Base-by-base conservation (phyloP, 1,139 yeast genomes). In the Kluyveromyces marxianus region DNA sequence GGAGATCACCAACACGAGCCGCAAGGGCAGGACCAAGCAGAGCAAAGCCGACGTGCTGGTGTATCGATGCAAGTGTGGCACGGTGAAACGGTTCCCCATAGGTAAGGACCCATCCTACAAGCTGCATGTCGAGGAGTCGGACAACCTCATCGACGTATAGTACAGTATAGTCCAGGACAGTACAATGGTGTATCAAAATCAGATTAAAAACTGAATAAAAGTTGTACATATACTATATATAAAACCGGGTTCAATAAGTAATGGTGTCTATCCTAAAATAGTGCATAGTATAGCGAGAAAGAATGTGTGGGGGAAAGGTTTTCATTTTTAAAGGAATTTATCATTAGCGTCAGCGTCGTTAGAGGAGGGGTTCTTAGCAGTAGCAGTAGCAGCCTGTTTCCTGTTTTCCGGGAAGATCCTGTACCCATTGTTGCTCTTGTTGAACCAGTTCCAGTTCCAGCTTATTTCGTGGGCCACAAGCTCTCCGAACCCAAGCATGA, bases 401-500 rank as follows among this genome's bases (percentile, higher is more conserved):
- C 58, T 48, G 25, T 53, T 44, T 38, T 56, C 58, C 4, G 63
- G 63, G 46, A 49, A 59, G 5, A 59, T 46, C 37, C 51, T 52
- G 51, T 52, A 59, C 14, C 59, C 61, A 2, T 25, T 40, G 39
- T 47, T 84, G 84, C 55, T 74, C 8, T 95, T 94, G 3, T 92
- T 90, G 6, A 74, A 61, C 88, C 94, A 86, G 41, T 85, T 80
- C 69, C 79, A 83, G 47, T 75, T 73, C 70, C 85, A 85, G 7
- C 96, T 95, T 41, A 90, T 69, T 61, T 92, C 97, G 62, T 90
- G 97, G 14, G 97, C 98, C 54, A 87, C 71, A 26, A 92, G 83
- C 68, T 92, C 98, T 1, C 98, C 98, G 65, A 90, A 88, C 0
- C 98, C 98, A 50, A 92, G 75, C 96, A 90, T 90, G 69, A 92